Evolutionary conservation across 495 filamentous ascomycete genomes (phyloP), one percentile per base, ranked within the genome.

Genomic region (Hypoxylon crocopeplum): DNA sequence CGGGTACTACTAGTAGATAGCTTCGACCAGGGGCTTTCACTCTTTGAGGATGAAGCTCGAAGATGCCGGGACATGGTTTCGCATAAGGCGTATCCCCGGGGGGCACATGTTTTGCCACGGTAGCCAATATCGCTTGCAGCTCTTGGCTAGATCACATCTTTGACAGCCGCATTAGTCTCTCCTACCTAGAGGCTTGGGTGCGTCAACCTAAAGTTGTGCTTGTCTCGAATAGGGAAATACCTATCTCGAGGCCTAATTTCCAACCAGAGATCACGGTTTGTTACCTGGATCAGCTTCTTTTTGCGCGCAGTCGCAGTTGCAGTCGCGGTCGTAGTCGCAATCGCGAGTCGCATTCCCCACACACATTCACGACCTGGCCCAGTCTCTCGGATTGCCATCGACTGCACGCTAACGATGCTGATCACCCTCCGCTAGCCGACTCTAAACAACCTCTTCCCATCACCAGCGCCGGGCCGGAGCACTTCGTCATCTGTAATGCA

Each of bases 81-180:
- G 59, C 44, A 48, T 64, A 50, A 39, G 60, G 38, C 54, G 49
- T 62, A 62, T 47, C 32, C 49, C 33, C 39, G 38, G 36, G 54
- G 16, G 24, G 33, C 50, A 63, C 55, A 59, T 55, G 55, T 19
- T 56, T 54, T 48, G 22, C 34, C 24, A 38, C 55, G 49, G 61
- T 33, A 59, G 48, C 49, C 55, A 59, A 59, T 64, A 64, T 64
- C 46, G 49, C 61, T 33, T 64, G 50, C 50, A 56, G 55, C 50
- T 64, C 55, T 64, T 59, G 61, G 61, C 61, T 59, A 64, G 61
- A 64, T 64, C 61, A 64, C 61, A 64, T 64, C 55, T 64, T 59
- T 64, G 61, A 64, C 61, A 64, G 61, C 61, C 61, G 61, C 61
- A 64, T 59, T 64, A 64, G 61, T 55, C 44, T 34, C 17, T 7